Percentiles rank a stretch among this genome's conserved stretches.
Evolutionary conservation across 2,329 filamentous ascomycete genomes (phyloP).

Genomic region (Camptophora hylomeconis): DNA sequence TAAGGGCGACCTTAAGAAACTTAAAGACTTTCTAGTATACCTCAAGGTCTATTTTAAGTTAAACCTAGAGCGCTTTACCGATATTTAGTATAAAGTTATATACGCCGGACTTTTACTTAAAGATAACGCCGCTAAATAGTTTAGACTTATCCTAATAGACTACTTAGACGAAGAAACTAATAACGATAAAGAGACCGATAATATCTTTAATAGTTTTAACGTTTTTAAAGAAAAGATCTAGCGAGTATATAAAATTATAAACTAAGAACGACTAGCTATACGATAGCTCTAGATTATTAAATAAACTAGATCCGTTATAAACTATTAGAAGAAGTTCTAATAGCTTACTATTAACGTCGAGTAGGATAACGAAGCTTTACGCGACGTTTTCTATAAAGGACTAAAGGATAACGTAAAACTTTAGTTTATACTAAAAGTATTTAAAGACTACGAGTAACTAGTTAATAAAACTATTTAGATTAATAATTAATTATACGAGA

Average conservation of each 20-base stretch:
- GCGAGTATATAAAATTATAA: not conserved
- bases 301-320: not conserved
- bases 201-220: not conserved
- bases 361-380: not conserved
- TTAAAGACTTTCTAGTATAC: too few relatives aligned
- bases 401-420: not conserved
- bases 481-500: not conserved
- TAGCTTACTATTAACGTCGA: not conserved
- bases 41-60: too few relatives aligned
- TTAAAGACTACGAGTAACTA: not conserved
- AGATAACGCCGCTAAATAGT: not conserved
- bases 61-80: too few relatives aligned
- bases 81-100: too few relatives aligned
- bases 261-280: not conserved
- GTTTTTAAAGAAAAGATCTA: not conserved
- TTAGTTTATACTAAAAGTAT: not conserved
- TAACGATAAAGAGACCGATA: not conserved
- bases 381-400: not conserved
- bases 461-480: not conserved
- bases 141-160: not conserved
- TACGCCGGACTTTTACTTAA: too few relatives aligned
- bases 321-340: conserved; percentile 1
- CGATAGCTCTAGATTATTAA: not conserved
- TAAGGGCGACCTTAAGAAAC: too few relatives aligned
- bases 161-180: not conserved